Conservation (phyloP, 768 basidiomycete genomes). For the Macrocybe gigantea region DNA sequence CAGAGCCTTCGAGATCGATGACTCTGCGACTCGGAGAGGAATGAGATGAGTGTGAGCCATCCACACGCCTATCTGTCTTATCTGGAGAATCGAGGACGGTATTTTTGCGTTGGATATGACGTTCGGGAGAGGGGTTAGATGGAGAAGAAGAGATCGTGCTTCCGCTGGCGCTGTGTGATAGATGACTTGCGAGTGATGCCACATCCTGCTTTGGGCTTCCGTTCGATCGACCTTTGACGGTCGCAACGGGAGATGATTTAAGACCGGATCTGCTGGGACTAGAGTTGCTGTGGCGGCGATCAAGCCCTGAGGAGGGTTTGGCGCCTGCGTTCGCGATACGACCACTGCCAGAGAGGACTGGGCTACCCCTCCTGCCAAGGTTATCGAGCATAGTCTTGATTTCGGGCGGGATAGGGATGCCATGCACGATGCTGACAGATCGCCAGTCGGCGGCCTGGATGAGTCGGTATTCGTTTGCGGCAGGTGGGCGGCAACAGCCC, state of each 20-base stretch:
- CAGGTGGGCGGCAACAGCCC: slow-evolving; percentile 81
- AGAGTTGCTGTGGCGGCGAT: slow-evolving; percentile 39
- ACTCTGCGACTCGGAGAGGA: slow-evolving; percentile 59
- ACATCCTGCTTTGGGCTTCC: slow-evolving; percentile 49
- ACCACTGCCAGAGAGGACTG: slow-evolving; percentile 21
- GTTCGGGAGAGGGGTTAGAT: slow-evolving; percentile 39
- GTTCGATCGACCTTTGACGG: slow-evolving; percentile 3
- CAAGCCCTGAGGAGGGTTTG: slow-evolving; percentile 29
- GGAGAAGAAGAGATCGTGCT: slow-evolving; percentile 37
- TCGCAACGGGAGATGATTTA: too few relatives aligned
- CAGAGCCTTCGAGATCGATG: slow-evolving; percentile 45
- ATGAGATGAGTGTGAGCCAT: slow-evolving; percentile 46
- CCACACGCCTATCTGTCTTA: slow-evolving; percentile 38
- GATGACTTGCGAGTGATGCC: slow-evolving; percentile 29
- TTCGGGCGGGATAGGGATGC: slow-evolving; percentile 66
- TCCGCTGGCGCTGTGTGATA: slow-evolving; percentile 34
- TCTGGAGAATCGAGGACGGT: slow-evolving; percentile 25
- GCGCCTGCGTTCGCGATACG: slow-evolving; percentile 24
- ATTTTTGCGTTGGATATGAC: slow-evolving; percentile 27
- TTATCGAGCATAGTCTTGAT: slow-evolving; percentile 64
- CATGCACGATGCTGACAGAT: slow-evolving; percentile 70
- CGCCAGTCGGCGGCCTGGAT: slow-evolving; percentile 77
- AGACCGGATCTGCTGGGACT: slow-evolving; percentile 30
- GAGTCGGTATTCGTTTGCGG: slow-evolving; percentile 47
- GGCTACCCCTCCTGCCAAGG: slow-evolving; percentile 34